Evolutionary conservation across 345 rosid genomes (phyloP), one percentile per base, ranked within the genome.

Genomic region (Citrus mangshanensis): DNA sequence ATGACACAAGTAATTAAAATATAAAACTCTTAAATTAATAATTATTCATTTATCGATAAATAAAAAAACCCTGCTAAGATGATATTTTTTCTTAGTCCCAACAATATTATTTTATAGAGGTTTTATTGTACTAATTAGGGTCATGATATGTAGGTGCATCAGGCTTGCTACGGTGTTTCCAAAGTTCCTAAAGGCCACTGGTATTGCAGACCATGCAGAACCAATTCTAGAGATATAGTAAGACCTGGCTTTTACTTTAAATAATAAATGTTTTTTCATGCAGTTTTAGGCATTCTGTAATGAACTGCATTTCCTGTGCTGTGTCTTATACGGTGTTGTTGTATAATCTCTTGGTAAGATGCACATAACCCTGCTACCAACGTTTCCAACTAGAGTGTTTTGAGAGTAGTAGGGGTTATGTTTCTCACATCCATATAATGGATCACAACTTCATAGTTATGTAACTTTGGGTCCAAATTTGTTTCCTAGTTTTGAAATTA

Each of bases 141-240:
- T 55, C 46, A 37, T 73, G 25, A 69, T 74, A 28, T 56, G 27
- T 70, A 88, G 90, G 89, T 88, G 77, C 90, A 88, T 77, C 90
- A 88, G 65, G 89, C 90, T 79, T 88, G 90, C 82, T 88, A 88
- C 82, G 90, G 90, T 27, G 76, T 88, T 81, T 72, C 79, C 34
- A 86, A 40, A 76, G 86, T 84, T 28, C 90, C 90, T 24, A 86
- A 82, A 80, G 82, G 86, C 68, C 63, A 62, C 58, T 88, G 90
- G 90, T 82, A 64, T 79, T 88, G 90, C 82, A 82, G 89, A 79
- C 87, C 89, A 59, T 88, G 90, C 86, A 79, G 77, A 66, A 78
- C 86, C 27, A 70, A 64, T 61, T 72, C 90, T 63, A 82, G 78
- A 73, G 73, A 88, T 77, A 77, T 79, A 58, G 89, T 88, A 86